A percentile compares a stretch with the other conserved stretches of the same genome.
These are phyloP conservation scores for Gardenia jasminoides DNA, from an alignment of 257 asterid species.

Conservation along the genomic window DNA sequence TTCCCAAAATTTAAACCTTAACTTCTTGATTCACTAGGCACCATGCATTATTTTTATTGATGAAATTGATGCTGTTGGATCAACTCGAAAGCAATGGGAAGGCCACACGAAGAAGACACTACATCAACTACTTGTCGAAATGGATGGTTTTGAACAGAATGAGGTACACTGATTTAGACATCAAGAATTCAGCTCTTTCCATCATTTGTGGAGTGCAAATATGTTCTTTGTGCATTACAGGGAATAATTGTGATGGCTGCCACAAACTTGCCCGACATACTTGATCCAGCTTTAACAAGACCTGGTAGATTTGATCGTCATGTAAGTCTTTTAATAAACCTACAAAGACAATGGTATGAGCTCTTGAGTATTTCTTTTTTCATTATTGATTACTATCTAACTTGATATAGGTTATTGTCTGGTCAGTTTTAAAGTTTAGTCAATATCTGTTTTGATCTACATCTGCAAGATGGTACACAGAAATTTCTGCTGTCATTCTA, in stretches of 20 bases:
- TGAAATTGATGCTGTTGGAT: slow-evolving; percentile 97
- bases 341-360: not conserved
- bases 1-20: too few relatives aligned
- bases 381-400: too few relatives aligned
- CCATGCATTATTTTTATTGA: slow-evolving; percentile 97
- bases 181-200: not conserved
- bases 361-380: not conserved
- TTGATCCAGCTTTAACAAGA: slow-evolving; percentile 96
- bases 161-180: slow-evolving; percentile 49
- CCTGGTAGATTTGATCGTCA: slow-evolving; percentile 99
- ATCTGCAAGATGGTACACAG: not conserved
- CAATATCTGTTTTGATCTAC: not conserved
- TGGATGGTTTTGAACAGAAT: slow-evolving; percentile 99
- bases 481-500: not conserved
- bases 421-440: not conserved
- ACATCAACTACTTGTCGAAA: slow-evolving; percentile 94
- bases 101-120: slow-evolving; percentile 97
- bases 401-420: not conserved
- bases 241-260: slow-evolving; percentile 98
- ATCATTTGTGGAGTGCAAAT: slow-evolving; percentile 3
- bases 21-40: slow-evolving; percentile 41
- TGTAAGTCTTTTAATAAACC: slow-evolving; percentile 55
- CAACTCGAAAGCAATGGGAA: slow-evolving; percentile 98
- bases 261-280: slow-evolving; percentile 95
- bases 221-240: slow-evolving; percentile 34